These are phyloP conservation scores for Jacaranda mimosifolia DNA, from an alignment of 257 asterid species.

Conservation along the genomic window DNA sequence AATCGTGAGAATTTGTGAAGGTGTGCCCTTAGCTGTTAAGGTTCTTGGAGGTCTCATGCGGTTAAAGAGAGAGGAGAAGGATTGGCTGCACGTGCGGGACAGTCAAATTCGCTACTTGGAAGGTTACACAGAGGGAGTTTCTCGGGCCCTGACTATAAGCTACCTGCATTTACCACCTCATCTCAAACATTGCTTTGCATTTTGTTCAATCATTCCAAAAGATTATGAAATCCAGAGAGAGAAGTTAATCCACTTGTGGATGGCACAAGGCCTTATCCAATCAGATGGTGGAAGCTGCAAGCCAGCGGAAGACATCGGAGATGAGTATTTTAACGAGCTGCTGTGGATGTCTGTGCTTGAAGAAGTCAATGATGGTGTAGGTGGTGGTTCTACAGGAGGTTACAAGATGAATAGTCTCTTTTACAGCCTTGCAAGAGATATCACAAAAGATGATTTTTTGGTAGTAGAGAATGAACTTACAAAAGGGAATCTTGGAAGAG, in stretches of 20 bases:
- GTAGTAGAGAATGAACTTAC: constrained; percentile 23
- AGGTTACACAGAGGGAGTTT: constrained; percentile 4
- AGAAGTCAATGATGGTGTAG: constrained; percentile 16
- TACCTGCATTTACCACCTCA: constrained; percentile 38
- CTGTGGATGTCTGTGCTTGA: constrained; percentile 37
- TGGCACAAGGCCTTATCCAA: constrained; percentile 40
- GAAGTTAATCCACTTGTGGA: constrained; percentile 43
- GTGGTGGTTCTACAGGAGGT: constrained; percentile 3
- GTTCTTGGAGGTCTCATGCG: constrained; percentile 38
- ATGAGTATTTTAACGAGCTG: constrained; percentile 43
- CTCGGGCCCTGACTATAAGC: constrained; percentile 34
- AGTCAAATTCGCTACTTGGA: constrained; percentile 36
- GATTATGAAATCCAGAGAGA: constrained; percentile 36
- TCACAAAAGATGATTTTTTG: constrained; percentile 22
- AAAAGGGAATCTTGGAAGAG: background rate
- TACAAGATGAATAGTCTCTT: constrained; percentile 39
- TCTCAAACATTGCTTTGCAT: constrained; percentile 43
- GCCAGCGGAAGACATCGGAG: constrained; percentile 39
- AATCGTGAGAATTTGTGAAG: constrained; percentile 37
- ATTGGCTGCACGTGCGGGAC: constrained; percentile 39
- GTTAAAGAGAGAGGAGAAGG: constrained; percentile 37
- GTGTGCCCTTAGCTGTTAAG: constrained; percentile 40
- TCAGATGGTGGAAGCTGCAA: constrained; percentile 25
- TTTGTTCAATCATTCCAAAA: constrained; percentile 43
- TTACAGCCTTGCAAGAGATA: constrained; percentile 36